These are phyloP conservation scores for Moniliophthora roreri DNA, from an alignment of 1,284 basidiomycete genomes.

Conservation along the genomic window DNA sequence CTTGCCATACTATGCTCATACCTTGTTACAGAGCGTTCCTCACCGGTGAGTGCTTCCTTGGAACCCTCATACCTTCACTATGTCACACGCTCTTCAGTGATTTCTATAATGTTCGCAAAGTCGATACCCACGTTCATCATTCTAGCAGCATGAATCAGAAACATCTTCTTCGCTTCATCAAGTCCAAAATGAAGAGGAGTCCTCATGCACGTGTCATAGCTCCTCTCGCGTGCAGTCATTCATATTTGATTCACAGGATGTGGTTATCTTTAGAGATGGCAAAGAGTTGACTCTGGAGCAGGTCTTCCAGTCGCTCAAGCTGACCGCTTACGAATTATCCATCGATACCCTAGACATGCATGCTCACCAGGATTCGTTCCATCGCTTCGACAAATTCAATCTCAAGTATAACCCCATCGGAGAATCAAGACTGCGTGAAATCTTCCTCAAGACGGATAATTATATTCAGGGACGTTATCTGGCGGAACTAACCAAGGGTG, in stretches of 20 bases:
- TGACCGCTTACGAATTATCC: constrained; percentile 97
- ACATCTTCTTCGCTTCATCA: constrained; percentile 98
- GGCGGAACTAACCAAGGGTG: constrained; percentile 92
- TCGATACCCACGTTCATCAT: constrained; percentile 98
- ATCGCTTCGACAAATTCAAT: constrained; percentile 97
- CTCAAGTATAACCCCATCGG: constrained; percentile 94
- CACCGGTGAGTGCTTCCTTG: constrained; percentile 53
- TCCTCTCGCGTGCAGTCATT: background rate
- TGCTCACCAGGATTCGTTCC: constrained; percentile 96
- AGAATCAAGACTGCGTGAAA: constrained; percentile 92
- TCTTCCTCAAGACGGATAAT: constrained; percentile 99
- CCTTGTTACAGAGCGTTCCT: constrained; percentile 58
- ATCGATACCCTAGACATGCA: constrained; percentile 99
- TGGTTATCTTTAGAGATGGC: constrained; percentile 95
- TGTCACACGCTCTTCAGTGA: constrained; percentile 57
- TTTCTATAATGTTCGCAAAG: constrained; percentile 98
- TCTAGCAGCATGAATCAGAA: constrained; percentile 99
- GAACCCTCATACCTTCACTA: background rate
- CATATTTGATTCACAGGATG: constrained; percentile 59
- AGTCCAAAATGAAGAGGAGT: constrained; percentile 90
- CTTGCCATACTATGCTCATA: too few relatives aligned
- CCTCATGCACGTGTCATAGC: constrained; percentile 53
- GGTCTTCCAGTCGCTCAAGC: constrained; percentile 93
- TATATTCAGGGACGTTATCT: constrained; percentile 90
- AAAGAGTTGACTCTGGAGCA: constrained; percentile 87